A percentile compares a stretch with the other conserved stretches of the same genome.
Evolutionary conservation across 306 rosid species (phyloP).

Genomic region (Corylus avellana): DNA sequence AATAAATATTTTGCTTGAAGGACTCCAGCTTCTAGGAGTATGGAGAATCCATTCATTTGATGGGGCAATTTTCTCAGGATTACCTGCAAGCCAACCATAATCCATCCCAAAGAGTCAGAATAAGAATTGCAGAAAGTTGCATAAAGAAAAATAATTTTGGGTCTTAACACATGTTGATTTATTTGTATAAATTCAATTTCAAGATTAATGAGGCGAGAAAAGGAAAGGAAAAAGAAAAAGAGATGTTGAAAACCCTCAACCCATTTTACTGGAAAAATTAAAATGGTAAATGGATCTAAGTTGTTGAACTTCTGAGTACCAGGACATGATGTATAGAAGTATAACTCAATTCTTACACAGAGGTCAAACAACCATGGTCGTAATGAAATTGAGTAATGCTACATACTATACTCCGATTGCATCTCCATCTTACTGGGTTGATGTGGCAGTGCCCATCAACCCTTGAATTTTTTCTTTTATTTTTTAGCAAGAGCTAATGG

Average conservation of each 20-base stretch:
- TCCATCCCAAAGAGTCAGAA: constrained; percentile 5
- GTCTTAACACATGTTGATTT: neutral
- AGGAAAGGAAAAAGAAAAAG: neutral
- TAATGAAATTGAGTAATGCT: neutral
- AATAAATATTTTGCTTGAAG: constrained; percentile 34
- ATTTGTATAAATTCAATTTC: neutral
- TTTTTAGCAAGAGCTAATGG: no score
- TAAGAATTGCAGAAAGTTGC: neutral
- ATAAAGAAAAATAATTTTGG: neutral
- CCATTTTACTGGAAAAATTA: neutral
- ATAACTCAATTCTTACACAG: neutral
- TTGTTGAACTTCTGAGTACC: neutral
- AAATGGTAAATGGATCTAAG: neutral
- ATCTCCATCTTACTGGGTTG: no score
- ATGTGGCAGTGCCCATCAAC: no score
- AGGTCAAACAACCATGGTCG: neutral
- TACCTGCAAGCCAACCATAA: constrained; percentile 13
- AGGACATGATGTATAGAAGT: neutral
- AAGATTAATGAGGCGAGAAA: neutral
- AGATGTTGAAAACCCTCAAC: neutral
- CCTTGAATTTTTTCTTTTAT: no score
- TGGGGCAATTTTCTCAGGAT: neutral
- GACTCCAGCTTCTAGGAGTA: constrained; percentile 1
- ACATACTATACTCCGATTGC: no score
- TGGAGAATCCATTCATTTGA: neutral